phyloP scores from a whole-genome alignment of 2,329 filamentous ascomycete species.

The Penicillium oxalicum region DNA sequence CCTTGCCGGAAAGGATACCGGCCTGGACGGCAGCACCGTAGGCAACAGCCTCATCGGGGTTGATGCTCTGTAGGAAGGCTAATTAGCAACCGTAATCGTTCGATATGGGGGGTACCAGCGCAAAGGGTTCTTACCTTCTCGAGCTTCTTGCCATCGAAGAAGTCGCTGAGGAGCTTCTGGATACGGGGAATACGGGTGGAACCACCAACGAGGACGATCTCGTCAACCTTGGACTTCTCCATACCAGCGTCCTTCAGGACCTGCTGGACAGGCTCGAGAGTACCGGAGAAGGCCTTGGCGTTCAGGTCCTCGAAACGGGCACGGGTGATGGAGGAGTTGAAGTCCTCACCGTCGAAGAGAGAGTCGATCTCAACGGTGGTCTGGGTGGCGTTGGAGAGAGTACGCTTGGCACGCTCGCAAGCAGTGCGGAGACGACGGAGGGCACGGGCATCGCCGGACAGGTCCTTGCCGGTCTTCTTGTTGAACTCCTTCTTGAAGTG shows the following conservation, averaged over 20 bases:
- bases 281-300: slow-evolving; percentile 88
- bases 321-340: slow-evolving; percentile 94
- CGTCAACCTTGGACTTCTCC: slow-evolving; percentile 87
- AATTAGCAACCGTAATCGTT: slow-evolving; percentile 4
- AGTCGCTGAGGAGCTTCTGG: slow-evolving; percentile 98
- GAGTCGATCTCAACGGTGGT: slow-evolving; percentile 98
- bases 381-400: slow-evolving; percentile 92
- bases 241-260: slow-evolving; percentile 88
- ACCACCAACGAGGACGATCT: slow-evolving; percentile 98
- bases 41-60: slow-evolving; percentile 98
- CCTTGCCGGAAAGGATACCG: slow-evolving; percentile 97
- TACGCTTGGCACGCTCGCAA: slow-evolving; percentile 99
- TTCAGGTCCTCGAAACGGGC: slow-evolving; percentile 99
- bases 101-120: too few species aligned
- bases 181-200: slow-evolving; percentile 98
- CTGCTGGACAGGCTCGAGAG: slow-evolving; percentile 90
- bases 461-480: slow-evolving; percentile 71
- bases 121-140: slow-evolving; percentile 59
- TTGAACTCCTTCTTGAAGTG: slow-evolving; percentile 96
- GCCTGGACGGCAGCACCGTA: slow-evolving; percentile 98
- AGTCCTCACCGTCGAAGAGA: slow-evolving; percentile 95
- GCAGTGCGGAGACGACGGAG: slow-evolving; percentile 93
- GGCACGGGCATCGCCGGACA: slow-evolving; percentile 79
- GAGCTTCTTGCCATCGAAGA: slow-evolving; percentile 99
- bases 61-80: slow-evolving; percentile 62